phyloP scores from a whole-genome alignment of 768 basidiomycete species.

The Suillus decipiens region DNA sequence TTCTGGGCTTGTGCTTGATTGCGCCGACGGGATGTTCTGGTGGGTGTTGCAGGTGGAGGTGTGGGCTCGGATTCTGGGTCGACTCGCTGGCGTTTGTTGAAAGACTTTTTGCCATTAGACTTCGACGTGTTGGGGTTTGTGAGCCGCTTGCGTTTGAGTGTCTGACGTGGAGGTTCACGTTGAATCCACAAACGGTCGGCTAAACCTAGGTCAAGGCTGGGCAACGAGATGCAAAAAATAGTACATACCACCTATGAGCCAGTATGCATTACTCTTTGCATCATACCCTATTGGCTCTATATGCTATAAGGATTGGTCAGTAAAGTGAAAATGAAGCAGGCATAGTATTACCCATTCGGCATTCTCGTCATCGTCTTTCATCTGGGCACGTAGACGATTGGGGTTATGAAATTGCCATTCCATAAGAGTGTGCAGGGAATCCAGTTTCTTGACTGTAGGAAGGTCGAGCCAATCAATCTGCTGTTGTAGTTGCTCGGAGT shows the following conservation, averaged over 20 bases:
- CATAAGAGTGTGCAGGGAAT: slow-evolving; percentile 67
- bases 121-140: slow-evolving; percentile 31
- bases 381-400: slow-evolving; percentile 62
- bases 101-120: slow-evolving; percentile 22
- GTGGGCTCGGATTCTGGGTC: slow-evolving; percentile 8
- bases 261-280: slow-evolving; percentile 75
- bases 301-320: slow-evolving; percentile 49
- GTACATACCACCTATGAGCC: slow-evolving; percentile 76
- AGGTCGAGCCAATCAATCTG: slow-evolving; percentile 72
- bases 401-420: slow-evolving; percentile 92
- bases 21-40: slow-evolving; percentile 19
- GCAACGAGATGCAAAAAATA: not conserved
- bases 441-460: slow-evolving; percentile 69
- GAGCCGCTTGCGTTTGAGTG: slow-evolving; percentile 44
- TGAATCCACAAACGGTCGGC: slow-evolving; percentile 88
- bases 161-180: slow-evolving; percentile 57
- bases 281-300: slow-evolving; percentile 88
- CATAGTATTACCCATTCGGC: slow-evolving; percentile 69
- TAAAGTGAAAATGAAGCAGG: not conserved
- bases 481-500: slow-evolving; percentile 36
- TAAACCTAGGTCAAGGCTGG: slow-evolving; percentile 27
- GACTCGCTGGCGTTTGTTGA: slow-evolving; percentile 30
- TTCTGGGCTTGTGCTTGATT: slow-evolving; percentile 9
- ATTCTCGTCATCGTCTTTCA: slow-evolving; percentile 78
- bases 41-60: slow-evolving; percentile 13